Base-by-base conservation (phyloP, 148 eudicot species). In the Linanthus parryae region DNA sequence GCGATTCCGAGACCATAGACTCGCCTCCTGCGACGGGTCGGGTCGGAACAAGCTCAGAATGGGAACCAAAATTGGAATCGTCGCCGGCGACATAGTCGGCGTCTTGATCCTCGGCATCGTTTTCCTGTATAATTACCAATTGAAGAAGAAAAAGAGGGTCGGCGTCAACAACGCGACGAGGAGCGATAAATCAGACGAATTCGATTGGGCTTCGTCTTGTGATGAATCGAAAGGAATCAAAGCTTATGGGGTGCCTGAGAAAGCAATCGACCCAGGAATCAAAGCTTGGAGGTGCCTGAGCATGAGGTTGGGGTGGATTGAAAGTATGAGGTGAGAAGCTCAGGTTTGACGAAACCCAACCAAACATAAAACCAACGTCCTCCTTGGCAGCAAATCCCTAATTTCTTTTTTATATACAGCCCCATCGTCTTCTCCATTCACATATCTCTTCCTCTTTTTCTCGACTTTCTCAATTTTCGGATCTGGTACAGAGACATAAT, bases 41-140 rank as follows among this genome's bases (percentile, higher is more conserved):
- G 3, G 41, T 1, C 27, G 42, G 12, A 29, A 15, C 9, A 65
- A 77, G 25, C 54, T 83, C 3, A 68, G 50, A 52, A 64, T 83
- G 1, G 44, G 57, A 16, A 82, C 86, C 0, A 82, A 84, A 23
- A 68, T 71, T 3, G 94, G 71, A 29, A 92, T 92, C 11, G 85
- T 92, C 1, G 68, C 69, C 4, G 96, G 90, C 1, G 90, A 88
- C 44, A 22, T 79, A 2, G 65, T 77, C 1, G 96, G 90, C 5
- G 51, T 87, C 19, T 68, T 21, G 12, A 58, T 84, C 21, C 40
- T 92, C 0, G 77, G 63, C 0, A 5, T 68, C 53, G 39, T 82
- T 17, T 70, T 77, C 43, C 17, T 75, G 0, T 68, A 59, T 72
- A 44, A 81, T 11, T 79, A 74, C 52, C 57, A 13, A 21, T n/a